Conservation (phyloP, 2,329 filamentous ascomycete genomes). For the Diaporthe sp. region DNA sequence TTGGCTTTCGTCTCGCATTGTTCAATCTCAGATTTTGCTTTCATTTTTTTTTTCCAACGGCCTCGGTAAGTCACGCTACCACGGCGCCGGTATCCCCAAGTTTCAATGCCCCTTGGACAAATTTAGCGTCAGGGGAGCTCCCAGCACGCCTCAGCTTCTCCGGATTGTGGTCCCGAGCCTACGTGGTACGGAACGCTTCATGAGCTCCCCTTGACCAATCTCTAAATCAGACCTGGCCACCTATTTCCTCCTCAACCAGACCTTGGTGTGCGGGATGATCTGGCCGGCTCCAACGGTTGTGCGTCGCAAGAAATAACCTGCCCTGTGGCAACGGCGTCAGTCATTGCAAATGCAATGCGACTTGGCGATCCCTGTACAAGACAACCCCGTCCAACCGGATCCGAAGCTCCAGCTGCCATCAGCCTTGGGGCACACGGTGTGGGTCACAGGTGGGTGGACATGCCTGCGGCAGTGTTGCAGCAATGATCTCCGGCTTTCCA, state of each 20-base stretch:
- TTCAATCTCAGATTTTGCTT: constrained; percentile 13
- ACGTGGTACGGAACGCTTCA: not conserved
- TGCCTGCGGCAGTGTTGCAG: constrained; percentile 25
- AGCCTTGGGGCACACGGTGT: constrained; percentile 6
- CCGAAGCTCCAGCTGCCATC: constrained; percentile 13
- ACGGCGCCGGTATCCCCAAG: constrained; percentile 16
- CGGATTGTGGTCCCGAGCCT: not conserved
- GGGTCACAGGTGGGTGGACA: constrained; percentile 6
- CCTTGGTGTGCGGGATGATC: not conserved
- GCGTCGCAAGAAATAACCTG: constrained; percentile 29
- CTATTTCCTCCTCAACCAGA: not conserved
- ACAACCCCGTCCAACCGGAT: constrained; percentile 23
- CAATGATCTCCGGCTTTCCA: constrained; percentile 19
- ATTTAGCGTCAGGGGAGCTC: constrained; percentile 16
- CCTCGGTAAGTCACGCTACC: constrained; percentile 12
- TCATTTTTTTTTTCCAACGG: not conserved
- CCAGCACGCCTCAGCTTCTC: constrained; percentile 25
- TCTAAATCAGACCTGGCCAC: not conserved
- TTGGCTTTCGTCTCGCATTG: constrained; percentile 10
- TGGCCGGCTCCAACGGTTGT: not conserved
- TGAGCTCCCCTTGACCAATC: not conserved
- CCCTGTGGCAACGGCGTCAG: constrained; percentile 20
- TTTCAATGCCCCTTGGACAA: not conserved
- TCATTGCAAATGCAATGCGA: constrained; percentile 18
- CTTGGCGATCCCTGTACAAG: not conserved